Evolutionary conservation across 2,329 filamentous ascomycete species (phyloP).

Genomic region (Akanthomyces lecanii): DNA sequence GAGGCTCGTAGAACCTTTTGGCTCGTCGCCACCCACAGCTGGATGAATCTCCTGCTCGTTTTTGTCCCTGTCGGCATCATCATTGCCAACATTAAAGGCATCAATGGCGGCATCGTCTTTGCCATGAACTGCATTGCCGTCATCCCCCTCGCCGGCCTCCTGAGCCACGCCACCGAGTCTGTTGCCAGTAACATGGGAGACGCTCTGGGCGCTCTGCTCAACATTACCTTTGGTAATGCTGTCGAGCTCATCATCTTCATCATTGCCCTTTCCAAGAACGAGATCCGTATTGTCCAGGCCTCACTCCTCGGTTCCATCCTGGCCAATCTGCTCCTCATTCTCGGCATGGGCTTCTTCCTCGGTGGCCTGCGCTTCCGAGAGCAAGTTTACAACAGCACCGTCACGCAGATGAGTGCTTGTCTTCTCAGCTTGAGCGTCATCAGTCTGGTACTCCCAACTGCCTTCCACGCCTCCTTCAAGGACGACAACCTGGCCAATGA

Average conservation of each 20-base stretch:
- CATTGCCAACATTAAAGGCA: slow-evolving; percentile 48
- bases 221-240: slow-evolving; percentile 74
- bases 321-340: slow-evolving; percentile 79
- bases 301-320: slow-evolving; percentile 86
- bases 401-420: slow-evolving; percentile 95
- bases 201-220: slow-evolving; percentile 67
- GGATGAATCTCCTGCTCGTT: slow-evolving; percentile 71
- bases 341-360: slow-evolving; percentile 87
- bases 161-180: slow-evolving; percentile 71
- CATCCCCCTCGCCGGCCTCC: slow-evolving; percentile 66
- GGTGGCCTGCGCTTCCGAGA: slow-evolving; percentile 84
- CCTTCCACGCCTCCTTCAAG: slow-evolving; percentile 84
- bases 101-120: slow-evolving; percentile 62
- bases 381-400: slow-evolving; percentile 92
- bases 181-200: slow-evolving; percentile 70
- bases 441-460: slow-evolving; percentile 82
- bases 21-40: slow-evolving; percentile 65
- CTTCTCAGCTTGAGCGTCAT: slow-evolving; percentile 85
- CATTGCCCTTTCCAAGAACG: slow-evolving; percentile 45
- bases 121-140: slow-evolving; percentile 73
- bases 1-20: slow-evolving; percentile 48
- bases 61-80: slow-evolving; percentile 77
- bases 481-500: slow-evolving; percentile 58
- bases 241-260: slow-evolving; percentile 70
- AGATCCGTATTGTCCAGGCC: slow-evolving; percentile 89